These are phyloP conservation scores for Aspergillus calidoustus DNA, from an alignment of 2,329 filamentous ascomycete genomes.

Conservation along the genomic window DNA sequence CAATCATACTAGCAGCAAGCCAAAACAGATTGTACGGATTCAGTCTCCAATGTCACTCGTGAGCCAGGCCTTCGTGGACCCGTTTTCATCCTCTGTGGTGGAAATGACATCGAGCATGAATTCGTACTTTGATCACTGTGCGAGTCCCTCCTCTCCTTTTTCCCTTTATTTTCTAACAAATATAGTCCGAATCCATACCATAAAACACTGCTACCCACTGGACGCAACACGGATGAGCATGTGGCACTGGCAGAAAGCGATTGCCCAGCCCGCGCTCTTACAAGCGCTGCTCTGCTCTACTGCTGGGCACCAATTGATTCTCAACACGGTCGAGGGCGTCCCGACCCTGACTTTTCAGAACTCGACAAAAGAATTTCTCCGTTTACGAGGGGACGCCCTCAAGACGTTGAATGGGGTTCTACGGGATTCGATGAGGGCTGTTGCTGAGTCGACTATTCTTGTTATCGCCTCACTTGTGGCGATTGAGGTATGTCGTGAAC, in stretches of 20 bases:
- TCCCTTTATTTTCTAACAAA: too few species aligned
- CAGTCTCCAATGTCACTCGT: too few species aligned
- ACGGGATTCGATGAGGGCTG: background rate
- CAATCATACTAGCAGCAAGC: too few species aligned
- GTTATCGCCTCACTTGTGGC: background rate
- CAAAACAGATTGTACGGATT: too few species aligned
- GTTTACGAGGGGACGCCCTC: background rate
- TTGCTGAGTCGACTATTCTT: slow-evolving; percentile 2
- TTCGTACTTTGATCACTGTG: too few species aligned
- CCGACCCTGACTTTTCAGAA: background rate
- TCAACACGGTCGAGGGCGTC: background rate
- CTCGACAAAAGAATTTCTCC: background rate
- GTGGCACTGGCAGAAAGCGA: background rate
- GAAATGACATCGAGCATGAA: too few species aligned
- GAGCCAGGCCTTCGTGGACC: too few species aligned
- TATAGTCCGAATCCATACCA: background rate
- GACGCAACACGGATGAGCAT: slow-evolving; percentile 1
- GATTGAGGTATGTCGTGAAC: background rate
- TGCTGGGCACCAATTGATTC: background rate
- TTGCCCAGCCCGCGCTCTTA: background rate
- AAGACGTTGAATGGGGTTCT: background rate
- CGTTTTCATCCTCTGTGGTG: too few species aligned
- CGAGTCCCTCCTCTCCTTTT: too few species aligned
- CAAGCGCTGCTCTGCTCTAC: slow-evolving; percentile 6
- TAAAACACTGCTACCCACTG: background rate